These are phyloP conservation scores for Trametes pubescens DNA, from an alignment of 1,284 basidiomycete genomes.

Conservation along the genomic window DNA sequence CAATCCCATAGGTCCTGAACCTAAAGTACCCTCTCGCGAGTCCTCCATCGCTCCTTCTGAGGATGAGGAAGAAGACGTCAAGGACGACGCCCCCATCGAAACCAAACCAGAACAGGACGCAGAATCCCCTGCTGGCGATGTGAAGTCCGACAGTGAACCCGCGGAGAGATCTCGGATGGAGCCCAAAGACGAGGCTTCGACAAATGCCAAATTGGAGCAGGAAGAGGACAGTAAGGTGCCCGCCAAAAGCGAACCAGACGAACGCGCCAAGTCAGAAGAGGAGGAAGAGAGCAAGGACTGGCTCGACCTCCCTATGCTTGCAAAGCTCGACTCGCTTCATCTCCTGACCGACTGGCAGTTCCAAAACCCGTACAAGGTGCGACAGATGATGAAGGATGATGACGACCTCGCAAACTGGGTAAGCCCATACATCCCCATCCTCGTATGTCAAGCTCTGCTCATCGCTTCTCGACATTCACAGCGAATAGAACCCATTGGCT, in stretches of 20 bases:
- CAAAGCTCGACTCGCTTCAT: conserved; percentile 81
- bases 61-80: conserved; percentile 12
- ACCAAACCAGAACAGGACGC: conserved; percentile 4
- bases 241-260: conserved; percentile 24
- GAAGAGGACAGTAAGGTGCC: conserved; percentile 26
- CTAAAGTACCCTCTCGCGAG: conserved; percentile 38
- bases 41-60: conserved; percentile 38
- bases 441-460: conserved; percentile 13
- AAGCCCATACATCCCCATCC: conserved; percentile 39
- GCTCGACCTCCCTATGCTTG: conserved; percentile 72
- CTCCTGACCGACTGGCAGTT: conserved; percentile 83
- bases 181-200: conserved; percentile 16
- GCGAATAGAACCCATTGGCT: conserved; percentile 90
- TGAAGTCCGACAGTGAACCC: neutral
- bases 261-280: conserved; percentile 10
- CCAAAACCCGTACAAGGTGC: conserved; percentile 71
- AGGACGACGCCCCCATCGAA: conserved; percentile 1
- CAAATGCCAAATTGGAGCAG: conserved; percentile 25
- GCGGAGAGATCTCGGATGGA: neutral
- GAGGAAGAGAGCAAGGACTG: conserved; percentile 60
- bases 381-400: conserved; percentile 78
- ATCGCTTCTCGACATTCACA: conserved; percentile 40
- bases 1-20: conserved; percentile 74
- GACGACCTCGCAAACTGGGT: conserved; percentile 82
- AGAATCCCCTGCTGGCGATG: neutral